phyloP scores from a whole-genome alignment of 192 early-diverging fungal species.

The Coemansia sp. region DNA sequence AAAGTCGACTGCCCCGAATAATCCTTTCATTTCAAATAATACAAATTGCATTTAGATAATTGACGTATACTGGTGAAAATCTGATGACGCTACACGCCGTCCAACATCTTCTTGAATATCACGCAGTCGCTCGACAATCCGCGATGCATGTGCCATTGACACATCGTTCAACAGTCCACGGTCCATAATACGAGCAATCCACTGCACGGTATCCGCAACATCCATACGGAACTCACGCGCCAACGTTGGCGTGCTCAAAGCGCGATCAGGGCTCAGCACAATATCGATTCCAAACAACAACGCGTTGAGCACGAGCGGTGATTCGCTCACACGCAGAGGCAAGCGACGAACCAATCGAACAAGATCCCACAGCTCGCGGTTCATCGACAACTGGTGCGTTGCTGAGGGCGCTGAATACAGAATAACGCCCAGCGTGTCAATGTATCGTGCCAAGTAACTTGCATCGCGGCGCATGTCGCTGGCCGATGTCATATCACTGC shows the following conservation, averaged over 20 bases:
- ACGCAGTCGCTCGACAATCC: conserved; percentile 27
- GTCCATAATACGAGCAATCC: conserved; percentile 30
- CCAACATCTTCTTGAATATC: conserved; percentile 40
- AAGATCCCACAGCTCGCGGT: conserved; percentile 48
- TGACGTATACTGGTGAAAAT: conserved; percentile 22
- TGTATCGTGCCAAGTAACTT: conserved; percentile 27
- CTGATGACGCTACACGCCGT: conserved; percentile 10
- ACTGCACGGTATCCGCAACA: conserved; percentile 26
- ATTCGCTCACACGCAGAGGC: conserved; percentile 12
- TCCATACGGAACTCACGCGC: conserved; percentile 43
- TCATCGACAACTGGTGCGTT: conserved; percentile 42
- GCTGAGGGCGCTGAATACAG: conserved; percentile 33
- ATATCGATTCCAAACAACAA: conserved; percentile 51
- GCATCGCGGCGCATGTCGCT: conserved; percentile 35
- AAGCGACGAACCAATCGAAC: conserved; percentile 25
- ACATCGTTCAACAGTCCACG: conserved; percentile 1
- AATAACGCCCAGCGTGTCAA: conserved; percentile 46
- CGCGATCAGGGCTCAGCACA: conserved; percentile 31
- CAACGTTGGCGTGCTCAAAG: conserved; percentile 35
- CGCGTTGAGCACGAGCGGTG: conserved; percentile 41
- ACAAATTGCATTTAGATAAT: conserved; percentile 11
- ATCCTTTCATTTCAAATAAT: neutral
- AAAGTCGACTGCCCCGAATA: conserved; percentile 50
- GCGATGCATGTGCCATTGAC: conserved; percentile 25
- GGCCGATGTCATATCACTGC: conserved; percentile 30